Conservation (phyloP, 2,329 filamentous ascomycete species). For the Ceratocystis alfenasii region DNA sequence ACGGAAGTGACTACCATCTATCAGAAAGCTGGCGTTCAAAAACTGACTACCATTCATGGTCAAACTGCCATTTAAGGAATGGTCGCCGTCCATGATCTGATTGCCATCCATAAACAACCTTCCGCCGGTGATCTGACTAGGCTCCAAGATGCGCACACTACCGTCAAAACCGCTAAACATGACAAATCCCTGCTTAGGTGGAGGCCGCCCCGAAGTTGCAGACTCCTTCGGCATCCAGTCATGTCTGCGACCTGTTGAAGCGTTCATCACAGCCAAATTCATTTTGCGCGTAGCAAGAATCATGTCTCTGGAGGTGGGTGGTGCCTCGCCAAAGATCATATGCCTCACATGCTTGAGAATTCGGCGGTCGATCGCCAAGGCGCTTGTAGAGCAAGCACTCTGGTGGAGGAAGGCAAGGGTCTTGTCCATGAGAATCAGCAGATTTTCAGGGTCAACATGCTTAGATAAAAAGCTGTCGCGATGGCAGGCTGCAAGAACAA, state of each 20-base stretch:
- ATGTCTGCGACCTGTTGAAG: conserved; percentile 1
- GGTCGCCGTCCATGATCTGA: not conserved
- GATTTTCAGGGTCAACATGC: conserved; percentile 43
- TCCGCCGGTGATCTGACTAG: not conserved
- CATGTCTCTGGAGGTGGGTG: not conserved
- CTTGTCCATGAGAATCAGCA: conserved; percentile 52
- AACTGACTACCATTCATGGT: conserved; percentile 2
- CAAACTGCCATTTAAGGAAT: not conserved
- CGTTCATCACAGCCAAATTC: conserved; percentile 16
- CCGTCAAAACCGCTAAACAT: not conserved
- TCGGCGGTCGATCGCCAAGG: conserved; percentile 58
- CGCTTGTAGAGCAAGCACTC: conserved; percentile 60
- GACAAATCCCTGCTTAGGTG: not conserved
- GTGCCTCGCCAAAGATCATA: conserved; percentile 32
- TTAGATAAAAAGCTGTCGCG: conserved; percentile 49
- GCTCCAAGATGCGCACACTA: not conserved
- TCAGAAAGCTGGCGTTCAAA: not conserved
- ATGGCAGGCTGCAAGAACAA: conserved; percentile 77
- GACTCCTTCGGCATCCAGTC: conserved; percentile 2
- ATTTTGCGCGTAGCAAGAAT: not conserved
- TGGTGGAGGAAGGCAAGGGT: conserved; percentile 67
- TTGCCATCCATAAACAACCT: not conserved
- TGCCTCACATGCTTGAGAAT: conserved; percentile 52
- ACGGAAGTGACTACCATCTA: not conserved
- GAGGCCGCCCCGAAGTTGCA: not conserved